These are phyloP conservation scores for Juglanconis juglandina DNA, from an alignment of 2,329 filamentous ascomycete species.

Conservation along the genomic window DNA sequence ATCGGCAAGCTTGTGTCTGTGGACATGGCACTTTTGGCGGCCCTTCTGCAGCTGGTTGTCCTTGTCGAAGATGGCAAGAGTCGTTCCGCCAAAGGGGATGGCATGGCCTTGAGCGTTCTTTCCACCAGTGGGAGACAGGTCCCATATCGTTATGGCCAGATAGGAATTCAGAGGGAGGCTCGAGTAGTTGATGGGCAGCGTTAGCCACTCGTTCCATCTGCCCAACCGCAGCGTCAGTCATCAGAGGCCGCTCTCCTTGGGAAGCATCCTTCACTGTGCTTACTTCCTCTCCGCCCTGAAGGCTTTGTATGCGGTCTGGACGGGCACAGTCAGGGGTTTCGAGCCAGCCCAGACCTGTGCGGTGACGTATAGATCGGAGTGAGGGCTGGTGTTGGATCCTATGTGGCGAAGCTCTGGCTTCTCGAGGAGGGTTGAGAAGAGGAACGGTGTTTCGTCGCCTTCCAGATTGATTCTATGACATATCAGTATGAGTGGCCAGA, in stretches of 20 bases:
- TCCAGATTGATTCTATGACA: constrained; percentile 65
- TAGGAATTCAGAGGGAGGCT: constrained; percentile 77
- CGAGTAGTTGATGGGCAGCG: constrained; percentile 79
- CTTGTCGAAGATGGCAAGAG: constrained; percentile 83
- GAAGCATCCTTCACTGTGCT: constrained; percentile 6
- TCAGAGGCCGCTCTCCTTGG: not conserved
- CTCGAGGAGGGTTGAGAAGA: constrained; percentile 74
- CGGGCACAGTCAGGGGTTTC: constrained; percentile 85
- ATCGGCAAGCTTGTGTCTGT: constrained; percentile 80
- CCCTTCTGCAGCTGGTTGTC: constrained; percentile 91
- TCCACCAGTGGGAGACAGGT: constrained; percentile 76
- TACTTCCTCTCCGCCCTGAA: constrained; percentile 72
- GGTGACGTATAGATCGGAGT: constrained; percentile 90
- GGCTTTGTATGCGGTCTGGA: constrained; percentile 88
- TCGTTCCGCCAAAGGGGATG: constrained; percentile 91
- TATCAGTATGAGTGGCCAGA: not conserved
- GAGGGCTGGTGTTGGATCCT: constrained; percentile 76
- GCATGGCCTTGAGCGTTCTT: constrained; percentile 69
- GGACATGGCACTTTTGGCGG: constrained; percentile 82
- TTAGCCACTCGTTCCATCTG: constrained; percentile 95
- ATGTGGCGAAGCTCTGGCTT: constrained; percentile 79
- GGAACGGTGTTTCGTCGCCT: constrained; percentile 70
- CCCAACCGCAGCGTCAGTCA: constrained; percentile 19
- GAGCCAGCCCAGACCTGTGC: constrained; percentile 94
- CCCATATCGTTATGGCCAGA: constrained; percentile 92